Evolutionary conservation across 1,284 basidiomycete genomes (phyloP).

Genomic region (Tausonia pullulans): DNA sequence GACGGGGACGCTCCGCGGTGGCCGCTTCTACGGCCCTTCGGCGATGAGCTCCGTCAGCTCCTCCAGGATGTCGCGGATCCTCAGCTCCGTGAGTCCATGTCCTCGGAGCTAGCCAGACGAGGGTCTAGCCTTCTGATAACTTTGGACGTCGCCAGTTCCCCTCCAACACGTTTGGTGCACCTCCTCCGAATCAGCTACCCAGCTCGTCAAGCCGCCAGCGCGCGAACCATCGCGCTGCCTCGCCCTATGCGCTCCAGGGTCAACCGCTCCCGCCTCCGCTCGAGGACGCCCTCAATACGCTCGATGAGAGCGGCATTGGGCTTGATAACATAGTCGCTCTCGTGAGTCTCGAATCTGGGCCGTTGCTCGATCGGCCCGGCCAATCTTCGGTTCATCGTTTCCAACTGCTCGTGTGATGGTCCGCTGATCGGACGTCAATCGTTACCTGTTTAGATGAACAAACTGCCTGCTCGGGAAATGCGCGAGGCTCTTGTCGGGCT

Average conservation of each 20-base stretch:
- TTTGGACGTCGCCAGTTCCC: too few species aligned
- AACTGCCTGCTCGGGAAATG: constrained; percentile 33
- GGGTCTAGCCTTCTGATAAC: too few species aligned
- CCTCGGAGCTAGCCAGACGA: too few species aligned
- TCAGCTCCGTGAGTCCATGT: constrained; percentile 8
- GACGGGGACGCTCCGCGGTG: constrained; percentile 11
- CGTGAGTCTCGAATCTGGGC: too few species aligned
- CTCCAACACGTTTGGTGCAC: constrained; percentile 24
- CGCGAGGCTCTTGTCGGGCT: constrained; percentile 35
- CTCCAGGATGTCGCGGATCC: constrained; percentile 8
- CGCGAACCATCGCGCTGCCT: constrained; percentile 23
- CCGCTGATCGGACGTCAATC: background rate
- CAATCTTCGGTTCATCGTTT: background rate
- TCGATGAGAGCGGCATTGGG: constrained; percentile 35
- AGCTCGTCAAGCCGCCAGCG: constrained; percentile 14
- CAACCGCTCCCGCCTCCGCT: background rate
- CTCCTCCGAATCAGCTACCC: constrained; percentile 26
- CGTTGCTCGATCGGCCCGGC: too few species aligned
- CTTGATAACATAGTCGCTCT: constrained; percentile 13
- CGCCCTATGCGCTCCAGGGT: background rate
- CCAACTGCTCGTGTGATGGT: background rate
- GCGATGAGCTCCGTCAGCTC: constrained; percentile 11
- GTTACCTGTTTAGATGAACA: constrained; percentile 22
- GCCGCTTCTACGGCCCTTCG: constrained; percentile 14
- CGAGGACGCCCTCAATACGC: constrained; percentile 23